Evolutionary conservation across 2,329 filamentous ascomycete species (phyloP), one percentile per base, ranked within the genome.

Genomic region (Westerdykella sp.): DNA sequence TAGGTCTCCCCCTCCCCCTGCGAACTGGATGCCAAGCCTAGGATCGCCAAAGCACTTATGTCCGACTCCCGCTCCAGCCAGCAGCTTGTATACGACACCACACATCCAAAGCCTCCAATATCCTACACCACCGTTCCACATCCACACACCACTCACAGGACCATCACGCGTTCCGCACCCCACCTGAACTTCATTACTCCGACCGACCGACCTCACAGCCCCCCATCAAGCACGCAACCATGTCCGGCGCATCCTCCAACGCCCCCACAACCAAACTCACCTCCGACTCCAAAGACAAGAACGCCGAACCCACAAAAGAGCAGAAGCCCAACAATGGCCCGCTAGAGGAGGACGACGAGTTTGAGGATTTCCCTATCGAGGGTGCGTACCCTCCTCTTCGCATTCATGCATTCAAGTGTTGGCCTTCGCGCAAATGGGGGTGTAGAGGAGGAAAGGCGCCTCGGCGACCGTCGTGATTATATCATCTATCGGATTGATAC

Each of bases 321-420:
- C n/a, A 35, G n/a, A 35, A 35, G 13, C n/a, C 76, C 52, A 59
- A 65, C 44, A 34, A 60, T 66, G 59, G 65, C 58, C 56, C 59
- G 60, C 54, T 97, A 22, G 93, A 95, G 69, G 93, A 98, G 68
- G 93, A 98, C 64, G 93, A 98, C 69, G 93, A 98, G 73, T 98
- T 98, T 62, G 93, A 98, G 67, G 93, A 98, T 69, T 98, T 98
- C 63, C 93, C 93, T 21, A 86, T 95, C 44, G 91, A 98, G 72
- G 89, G 93, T 95, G 71, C 44, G 60, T 16, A 12, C 7, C 48
- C 15, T 6, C 34, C 10, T 25, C 32, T 11, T 25, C 41, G 9
- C 25, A 28, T 28, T 7, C 25, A 23, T 22, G 2, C 32, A 6
- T 37, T 18, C 15, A 5, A 3, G 5, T 21, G 30, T 13, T 11